These are phyloP conservation scores for Cladosporium sp. DNA, from an alignment of 2,329 filamentous ascomycete genomes.

Conservation along the genomic window DNA sequence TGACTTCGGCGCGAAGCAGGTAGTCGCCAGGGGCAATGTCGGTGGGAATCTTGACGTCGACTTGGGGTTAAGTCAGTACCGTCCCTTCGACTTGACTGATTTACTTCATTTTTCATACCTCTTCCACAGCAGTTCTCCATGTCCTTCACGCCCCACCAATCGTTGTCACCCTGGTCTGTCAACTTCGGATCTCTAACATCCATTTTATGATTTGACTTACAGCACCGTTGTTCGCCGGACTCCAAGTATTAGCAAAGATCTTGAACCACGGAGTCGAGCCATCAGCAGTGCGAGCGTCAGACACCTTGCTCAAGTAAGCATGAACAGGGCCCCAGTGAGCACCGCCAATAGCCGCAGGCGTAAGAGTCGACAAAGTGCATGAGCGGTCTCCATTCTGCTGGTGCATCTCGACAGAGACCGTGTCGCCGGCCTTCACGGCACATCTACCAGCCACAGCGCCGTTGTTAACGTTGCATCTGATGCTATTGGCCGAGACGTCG, in stretches of 20 bases:
- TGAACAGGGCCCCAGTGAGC: conserved; percentile 51
- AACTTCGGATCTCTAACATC: background rate
- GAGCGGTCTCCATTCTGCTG: conserved; percentile 46
- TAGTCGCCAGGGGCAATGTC: conserved; percentile 51
- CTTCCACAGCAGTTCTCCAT: conserved; percentile 37
- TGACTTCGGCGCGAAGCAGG: conserved; percentile 52
- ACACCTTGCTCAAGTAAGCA: conserved; percentile 36
- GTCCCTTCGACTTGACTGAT: background rate
- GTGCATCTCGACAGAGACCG: conserved; percentile 57
- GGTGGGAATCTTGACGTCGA: conserved; percentile 39
- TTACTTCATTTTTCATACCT: background rate
- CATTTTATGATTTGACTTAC: background rate
- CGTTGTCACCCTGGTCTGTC: conserved; percentile 18
- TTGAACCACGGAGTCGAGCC: conserved; percentile 47
- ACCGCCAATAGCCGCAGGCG: conserved; percentile 50
- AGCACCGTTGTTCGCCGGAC: conserved; percentile 26
- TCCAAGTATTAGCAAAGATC: conserved; percentile 48
- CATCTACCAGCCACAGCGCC: conserved; percentile 37
- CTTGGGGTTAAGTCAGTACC: background rate
- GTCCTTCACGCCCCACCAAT: conserved; percentile 47
- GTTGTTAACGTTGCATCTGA: conserved; percentile 44
- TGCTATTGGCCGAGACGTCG: conserved; percentile 43
- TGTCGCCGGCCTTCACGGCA: conserved; percentile 39
- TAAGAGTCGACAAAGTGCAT: conserved; percentile 28
- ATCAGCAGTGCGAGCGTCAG: conserved; percentile 42